Base-by-base conservation (phyloP, 2,329 filamentous ascomycete species). In the Calonectria henricotiae region DNA sequence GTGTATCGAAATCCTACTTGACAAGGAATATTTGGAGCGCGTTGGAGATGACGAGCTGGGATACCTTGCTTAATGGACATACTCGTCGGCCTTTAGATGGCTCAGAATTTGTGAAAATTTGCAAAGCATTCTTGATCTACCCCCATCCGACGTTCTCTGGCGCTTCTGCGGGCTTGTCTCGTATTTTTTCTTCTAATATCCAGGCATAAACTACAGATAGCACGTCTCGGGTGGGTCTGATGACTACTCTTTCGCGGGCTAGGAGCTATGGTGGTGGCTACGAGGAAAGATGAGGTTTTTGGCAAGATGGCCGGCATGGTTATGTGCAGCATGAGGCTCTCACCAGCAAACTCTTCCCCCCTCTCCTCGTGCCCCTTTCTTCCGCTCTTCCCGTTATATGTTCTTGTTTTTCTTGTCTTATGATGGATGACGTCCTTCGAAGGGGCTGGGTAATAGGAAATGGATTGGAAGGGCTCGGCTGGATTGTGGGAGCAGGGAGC, bases 1-100 rank as follows among this genome's bases (percentile, higher is more conserved):
- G 86, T 98, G 96, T 83, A 98, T 99, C 81, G 96, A 99, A 84
- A 98, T 98, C 74, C 88, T 99, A 46, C 92, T 99, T 74, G 96
- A 99, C 87, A 99, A 99, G 87, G 96, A 99, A 83, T 99, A 99
- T 79, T 90, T 99, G 60, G 96, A 99, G 87, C 94, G 96, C 68
- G 86, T 98, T 69, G 96, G 98, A 58, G 95, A 94, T 65, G 96
- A 98, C 79, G 95, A 98, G 80, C 89, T 99, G 71, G 94, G 96
- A 68, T 98, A 98, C 83, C 91, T 98, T 74, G 96, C 96, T 77
- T 98, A 89, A 89, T 69, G 30, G 30, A 37, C 32, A 17, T 15
- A 12, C 43, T 30, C 20, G 6, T 46, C 32, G 27, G 11, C 20
- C 25, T 55, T 46, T 27, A 39, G 41, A 55, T 39, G 25, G n/a